phyloP scores from a whole-genome alignment of 2,329 filamentous ascomycete species.

The Cercospora berteroae region DNA sequence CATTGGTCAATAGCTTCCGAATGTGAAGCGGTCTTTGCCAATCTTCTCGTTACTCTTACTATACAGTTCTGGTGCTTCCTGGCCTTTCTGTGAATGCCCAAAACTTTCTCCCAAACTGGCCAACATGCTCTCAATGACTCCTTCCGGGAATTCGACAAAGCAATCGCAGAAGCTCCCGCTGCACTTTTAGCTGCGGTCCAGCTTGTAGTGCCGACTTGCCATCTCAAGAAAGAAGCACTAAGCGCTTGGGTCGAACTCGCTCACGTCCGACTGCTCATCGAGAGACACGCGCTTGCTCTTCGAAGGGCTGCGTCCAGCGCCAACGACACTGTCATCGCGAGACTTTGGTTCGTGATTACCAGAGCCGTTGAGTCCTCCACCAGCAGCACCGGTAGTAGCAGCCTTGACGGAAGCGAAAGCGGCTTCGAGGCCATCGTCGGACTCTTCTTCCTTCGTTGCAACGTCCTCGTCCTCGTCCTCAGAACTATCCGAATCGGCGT shows the following conservation, averaged over 20 bases:
- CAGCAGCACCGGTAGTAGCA: neutral
- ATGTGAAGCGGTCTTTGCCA: neutral
- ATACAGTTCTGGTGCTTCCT: neutral
- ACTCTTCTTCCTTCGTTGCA: conserved; percentile 1
- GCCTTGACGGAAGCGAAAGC: conserved; percentile 4
- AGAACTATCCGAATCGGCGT: neutral
- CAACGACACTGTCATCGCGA: conserved; percentile 5
- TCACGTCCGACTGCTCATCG: conserved; percentile 8
- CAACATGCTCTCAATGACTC: neutral
- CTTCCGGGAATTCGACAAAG: neutral
- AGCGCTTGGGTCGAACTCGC: conserved; percentile 6
- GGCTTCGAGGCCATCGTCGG: conserved; percentile 6
- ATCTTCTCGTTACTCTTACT: conserved; percentile 1
- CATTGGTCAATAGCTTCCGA: conserved; percentile 32
- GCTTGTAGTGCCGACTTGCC: too few relatives aligned
- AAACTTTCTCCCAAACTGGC: neutral
- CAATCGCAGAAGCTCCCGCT: neutral
- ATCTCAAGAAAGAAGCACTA: neutral
- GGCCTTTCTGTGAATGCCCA: neutral
- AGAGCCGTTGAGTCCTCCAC: neutral
- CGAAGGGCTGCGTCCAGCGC: neutral
- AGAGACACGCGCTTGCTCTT: conserved; percentile 3
- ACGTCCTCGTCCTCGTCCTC: neutral
- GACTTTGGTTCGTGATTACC: neutral
- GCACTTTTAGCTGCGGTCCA: neutral